phyloP scores from a whole-genome alignment of 495 filamentous ascomycete species.

The Penicillium crystallinum region DNA sequence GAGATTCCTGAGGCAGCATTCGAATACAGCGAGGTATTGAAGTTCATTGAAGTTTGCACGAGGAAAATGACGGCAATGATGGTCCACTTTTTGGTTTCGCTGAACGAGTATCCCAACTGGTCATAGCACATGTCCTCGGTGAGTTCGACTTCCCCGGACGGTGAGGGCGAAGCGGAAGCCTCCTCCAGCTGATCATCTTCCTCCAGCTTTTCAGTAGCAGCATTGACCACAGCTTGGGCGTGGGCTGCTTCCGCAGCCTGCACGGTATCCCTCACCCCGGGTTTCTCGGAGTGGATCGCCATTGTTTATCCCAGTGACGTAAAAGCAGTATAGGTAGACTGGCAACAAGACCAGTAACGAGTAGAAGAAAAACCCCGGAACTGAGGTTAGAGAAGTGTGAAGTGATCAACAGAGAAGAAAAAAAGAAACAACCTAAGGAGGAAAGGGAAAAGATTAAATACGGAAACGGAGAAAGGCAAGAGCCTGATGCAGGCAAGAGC shows the following conservation, averaged over 20 bases:
- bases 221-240: slow-evolving; percentile 22
- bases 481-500: background rate
- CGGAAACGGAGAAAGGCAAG: slow-evolving; percentile 7
- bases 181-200: slow-evolving; percentile 26
- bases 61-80: slow-evolving; percentile 57
- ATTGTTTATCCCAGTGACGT: slow-evolving; percentile 10
- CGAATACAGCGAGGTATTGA: slow-evolving; percentile 53
- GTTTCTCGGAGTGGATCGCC: slow-evolving; percentile 17
- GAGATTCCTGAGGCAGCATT: slow-evolving; percentile 48
- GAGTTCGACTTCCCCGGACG: slow-evolving; percentile 39
- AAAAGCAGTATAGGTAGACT: background rate
- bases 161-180: background rate
- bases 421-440: slow-evolving; percentile 9
- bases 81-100: slow-evolving; percentile 51
- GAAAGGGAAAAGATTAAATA: background rate
- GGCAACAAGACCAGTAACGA: background rate
- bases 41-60: slow-evolving; percentile 56
- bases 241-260: slow-evolving; percentile 33
- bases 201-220: slow-evolving; percentile 23
- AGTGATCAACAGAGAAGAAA: slow-evolving; percentile 1
- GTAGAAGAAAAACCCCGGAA: background rate
- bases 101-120: slow-evolving; percentile 50
- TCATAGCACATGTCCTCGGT: slow-evolving; percentile 55
- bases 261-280: slow-evolving; percentile 23
- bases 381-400: background rate